These are phyloP conservation scores for Ailanthus altissimus DNA, from an alignment of 345 rosid species.

Conservation along the genomic window DNA sequence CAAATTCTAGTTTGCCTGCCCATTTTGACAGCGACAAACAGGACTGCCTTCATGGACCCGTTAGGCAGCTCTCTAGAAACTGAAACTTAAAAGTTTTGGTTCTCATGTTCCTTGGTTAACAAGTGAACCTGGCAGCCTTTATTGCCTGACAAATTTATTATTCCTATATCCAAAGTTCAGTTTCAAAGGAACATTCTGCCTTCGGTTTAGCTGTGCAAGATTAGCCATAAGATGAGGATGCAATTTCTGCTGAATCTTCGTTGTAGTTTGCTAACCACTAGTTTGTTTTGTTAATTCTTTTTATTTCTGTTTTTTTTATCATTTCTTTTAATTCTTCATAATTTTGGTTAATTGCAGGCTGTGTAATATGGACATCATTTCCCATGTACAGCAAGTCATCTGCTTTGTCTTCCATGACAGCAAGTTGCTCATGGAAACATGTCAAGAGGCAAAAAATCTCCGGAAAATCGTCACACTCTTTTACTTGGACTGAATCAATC, in stretches of 20 bases:
- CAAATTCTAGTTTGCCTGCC: neutral
- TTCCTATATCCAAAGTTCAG: neutral
- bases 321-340: neutral
- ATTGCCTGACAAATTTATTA: neutral
- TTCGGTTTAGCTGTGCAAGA: neutral
- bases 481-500: slow-evolving; percentile 68
- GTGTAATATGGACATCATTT: slow-evolving; percentile 93
- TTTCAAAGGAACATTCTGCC: neutral
- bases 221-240: neutral
- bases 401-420: slow-evolving; percentile 99
- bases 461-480: slow-evolving; percentile 92
- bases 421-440: slow-evolving; percentile 88
- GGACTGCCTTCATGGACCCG: too few species aligned
- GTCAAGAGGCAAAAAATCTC: slow-evolving; percentile 91
- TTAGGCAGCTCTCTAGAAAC: neutral
- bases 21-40: neutral
- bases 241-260: too few species aligned
- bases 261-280: neutral
- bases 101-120: neutral
- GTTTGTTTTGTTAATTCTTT: neutral
- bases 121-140: neutral
- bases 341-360: slow-evolving; percentile 54
- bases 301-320: neutral
- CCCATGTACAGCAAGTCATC: slow-evolving; percentile 93
- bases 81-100: neutral